These are phyloP conservation scores for Ceratocystis cacaofunesta DNA, from an alignment of 2,329 filamentous ascomycete species.

Conservation along the genomic window DNA sequence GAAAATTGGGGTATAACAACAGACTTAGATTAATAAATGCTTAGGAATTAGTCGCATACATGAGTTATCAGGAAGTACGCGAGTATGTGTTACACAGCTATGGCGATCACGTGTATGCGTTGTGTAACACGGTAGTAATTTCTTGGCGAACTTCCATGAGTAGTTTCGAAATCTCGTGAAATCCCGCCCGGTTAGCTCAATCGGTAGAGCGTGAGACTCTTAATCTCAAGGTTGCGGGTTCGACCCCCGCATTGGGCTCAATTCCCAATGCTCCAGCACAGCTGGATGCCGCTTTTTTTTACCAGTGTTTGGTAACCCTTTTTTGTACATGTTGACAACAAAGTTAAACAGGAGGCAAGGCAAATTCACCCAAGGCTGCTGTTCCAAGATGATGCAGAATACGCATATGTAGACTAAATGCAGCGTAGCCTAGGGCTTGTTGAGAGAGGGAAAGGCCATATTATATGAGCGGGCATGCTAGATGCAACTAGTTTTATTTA, in stretches of 20 bases:
- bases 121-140: neutral
- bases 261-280: conserved; percentile 18
- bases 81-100: neutral
- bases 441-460: neutral
- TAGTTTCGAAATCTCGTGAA: neutral
- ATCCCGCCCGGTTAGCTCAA: conserved; percentile 45
- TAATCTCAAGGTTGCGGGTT: conserved; percentile 34
- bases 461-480: too few relatives aligned
- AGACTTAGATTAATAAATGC: too few relatives aligned
- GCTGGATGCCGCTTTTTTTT: conserved; percentile 10
- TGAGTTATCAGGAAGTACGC: neutral
- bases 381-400: neutral
- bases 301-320: neutral
- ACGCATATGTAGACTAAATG: neutral
- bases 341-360: neutral
- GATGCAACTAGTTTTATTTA: too few relatives aligned
- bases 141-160: neutral
- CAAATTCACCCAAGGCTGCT: too few relatives aligned
- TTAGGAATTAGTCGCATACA: neutral
- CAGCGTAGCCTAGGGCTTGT: neutral
- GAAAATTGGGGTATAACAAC: too few relatives aligned
- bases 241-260: conserved; percentile 25
- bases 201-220: conserved; percentile 63
- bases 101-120: neutral
- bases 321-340: neutral